Evolutionary conservation across 1,139 yeast genomes (phyloP).

Genomic region (Yarrowia galli): DNA sequence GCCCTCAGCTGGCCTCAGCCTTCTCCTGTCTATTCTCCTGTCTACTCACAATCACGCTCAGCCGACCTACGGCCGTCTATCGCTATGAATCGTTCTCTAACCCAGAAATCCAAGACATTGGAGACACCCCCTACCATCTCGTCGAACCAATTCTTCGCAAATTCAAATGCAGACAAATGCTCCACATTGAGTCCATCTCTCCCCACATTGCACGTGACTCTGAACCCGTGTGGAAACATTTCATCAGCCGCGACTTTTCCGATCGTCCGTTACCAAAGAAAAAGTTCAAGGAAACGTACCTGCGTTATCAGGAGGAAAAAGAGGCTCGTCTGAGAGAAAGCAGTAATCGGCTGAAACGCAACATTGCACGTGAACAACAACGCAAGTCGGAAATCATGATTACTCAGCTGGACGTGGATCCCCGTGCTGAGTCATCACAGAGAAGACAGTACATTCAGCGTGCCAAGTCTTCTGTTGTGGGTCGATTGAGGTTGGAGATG

Average conservation of each 20-base stretch:
- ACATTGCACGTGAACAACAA: conserved; percentile 30
- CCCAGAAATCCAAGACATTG: conserved; percentile 23
- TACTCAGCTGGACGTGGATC: conserved; percentile 34
- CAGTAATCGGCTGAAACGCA: conserved; percentile 22
- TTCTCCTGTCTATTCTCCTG: too few species aligned
- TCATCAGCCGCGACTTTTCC: conserved; percentile 25
- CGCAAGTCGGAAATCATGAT: conserved; percentile 36
- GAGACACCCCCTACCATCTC: conserved; percentile 9
- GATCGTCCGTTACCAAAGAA: conserved; percentile 21
- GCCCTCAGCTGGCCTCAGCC: too few species aligned
- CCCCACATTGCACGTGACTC: conserved; percentile 9
- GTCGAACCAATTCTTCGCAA: conserved; percentile 21
- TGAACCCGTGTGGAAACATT: conserved; percentile 26
- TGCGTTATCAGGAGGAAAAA: conserved; percentile 32
- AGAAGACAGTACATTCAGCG: conserved; percentile 1
- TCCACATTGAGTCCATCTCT: conserved; percentile 5
- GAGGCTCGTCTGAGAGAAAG: conserved; percentile 15
- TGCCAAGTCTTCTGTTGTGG: conserved; percentile 23
- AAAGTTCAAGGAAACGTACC: conserved; percentile 8
- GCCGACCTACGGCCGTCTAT: too few species aligned
- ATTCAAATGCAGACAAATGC: conserved; percentile 24
- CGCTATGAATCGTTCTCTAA: too few species aligned
- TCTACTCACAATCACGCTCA: too few species aligned
- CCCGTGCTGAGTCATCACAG: conserved; percentile 1
- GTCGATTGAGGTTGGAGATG: conserved; percentile 21